Evolutionary conservation across 2,329 filamentous ascomycete species (phyloP).

Genomic region (Monilinia fructigena): DNA sequence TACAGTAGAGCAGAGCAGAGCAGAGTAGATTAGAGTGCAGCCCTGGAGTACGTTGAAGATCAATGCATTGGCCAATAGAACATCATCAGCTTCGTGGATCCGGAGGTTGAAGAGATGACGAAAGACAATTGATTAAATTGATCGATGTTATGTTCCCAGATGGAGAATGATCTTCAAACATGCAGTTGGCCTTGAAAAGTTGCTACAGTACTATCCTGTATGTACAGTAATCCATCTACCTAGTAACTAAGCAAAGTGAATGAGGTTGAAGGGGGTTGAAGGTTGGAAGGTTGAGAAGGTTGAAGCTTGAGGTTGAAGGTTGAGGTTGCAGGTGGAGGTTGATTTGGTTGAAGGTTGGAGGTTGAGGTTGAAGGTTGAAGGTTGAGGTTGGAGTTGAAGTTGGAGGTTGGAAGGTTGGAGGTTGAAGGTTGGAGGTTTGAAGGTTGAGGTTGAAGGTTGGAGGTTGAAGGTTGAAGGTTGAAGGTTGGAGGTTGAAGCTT

Average conservation of each 20-base stretch:
- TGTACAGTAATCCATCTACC: background rate
- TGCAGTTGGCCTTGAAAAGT: background rate
- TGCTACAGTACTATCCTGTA: background rate
- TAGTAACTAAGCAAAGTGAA: background rate
- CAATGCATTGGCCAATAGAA: constrained; percentile 4
- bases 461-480: background rate
- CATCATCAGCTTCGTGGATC: background rate
- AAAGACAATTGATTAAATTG: background rate
- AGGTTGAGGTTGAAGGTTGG: background rate
- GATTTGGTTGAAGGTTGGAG: background rate
- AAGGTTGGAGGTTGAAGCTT: no score
- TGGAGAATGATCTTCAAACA: constrained; percentile 18
- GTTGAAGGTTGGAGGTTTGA: background rate
- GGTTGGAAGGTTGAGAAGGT: background rate
- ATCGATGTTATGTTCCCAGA: background rate
- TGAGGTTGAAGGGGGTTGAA: no score
- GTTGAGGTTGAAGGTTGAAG: background rate
- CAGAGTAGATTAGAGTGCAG: no score
- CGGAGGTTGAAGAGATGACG: constrained; percentile 3
- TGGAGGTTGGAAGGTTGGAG: background rate
- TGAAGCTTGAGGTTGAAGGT: no score
- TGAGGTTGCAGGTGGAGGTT: background rate
- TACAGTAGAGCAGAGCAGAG: no score
- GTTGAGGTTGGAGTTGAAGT: no score
- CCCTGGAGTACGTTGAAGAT: background rate